phyloP scores from a whole-genome alignment of 176 grass and related monocot species.

The Carex myosuroides region DNA sequence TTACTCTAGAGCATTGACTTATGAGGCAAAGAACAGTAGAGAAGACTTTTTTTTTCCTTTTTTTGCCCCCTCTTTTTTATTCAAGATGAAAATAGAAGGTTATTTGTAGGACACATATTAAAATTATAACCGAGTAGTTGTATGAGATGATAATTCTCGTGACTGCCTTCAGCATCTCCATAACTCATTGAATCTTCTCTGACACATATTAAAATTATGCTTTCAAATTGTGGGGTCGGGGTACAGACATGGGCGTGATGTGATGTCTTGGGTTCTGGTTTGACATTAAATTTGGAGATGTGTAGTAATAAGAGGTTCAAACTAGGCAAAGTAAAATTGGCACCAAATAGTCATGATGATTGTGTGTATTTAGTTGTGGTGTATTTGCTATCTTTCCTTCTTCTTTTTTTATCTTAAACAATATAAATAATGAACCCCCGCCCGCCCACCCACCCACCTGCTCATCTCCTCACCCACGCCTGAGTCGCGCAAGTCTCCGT shows the following conservation, averaged over 20 bases:
- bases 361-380: no score
- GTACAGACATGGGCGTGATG: neutral
- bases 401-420: no score
- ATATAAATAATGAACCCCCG: no score
- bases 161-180: slow-evolving; percentile 27
- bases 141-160: slow-evolving; percentile 31
- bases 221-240: neutral
- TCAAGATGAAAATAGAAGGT: slow-evolving; percentile 21
- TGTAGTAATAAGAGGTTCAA: neutral
- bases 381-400: no score
- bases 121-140: slow-evolving; percentile 20
- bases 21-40: neutral
- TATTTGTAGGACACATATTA: slow-evolving; percentile 14
- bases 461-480: no score
- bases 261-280: neutral
- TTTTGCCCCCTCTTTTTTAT: neutral
- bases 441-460: no score
- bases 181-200: neutral
- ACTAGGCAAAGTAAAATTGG: no score
- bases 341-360: no score
- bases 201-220: neutral
- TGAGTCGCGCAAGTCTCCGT: no score
- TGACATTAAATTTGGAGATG: neutral
- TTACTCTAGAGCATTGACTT: neutral
- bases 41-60: neutral